These are phyloP conservation scores for Edaphochlamys debaryana DNA, from an alignment of 139 green algal genomes.

Conservation along the genomic window DNA sequence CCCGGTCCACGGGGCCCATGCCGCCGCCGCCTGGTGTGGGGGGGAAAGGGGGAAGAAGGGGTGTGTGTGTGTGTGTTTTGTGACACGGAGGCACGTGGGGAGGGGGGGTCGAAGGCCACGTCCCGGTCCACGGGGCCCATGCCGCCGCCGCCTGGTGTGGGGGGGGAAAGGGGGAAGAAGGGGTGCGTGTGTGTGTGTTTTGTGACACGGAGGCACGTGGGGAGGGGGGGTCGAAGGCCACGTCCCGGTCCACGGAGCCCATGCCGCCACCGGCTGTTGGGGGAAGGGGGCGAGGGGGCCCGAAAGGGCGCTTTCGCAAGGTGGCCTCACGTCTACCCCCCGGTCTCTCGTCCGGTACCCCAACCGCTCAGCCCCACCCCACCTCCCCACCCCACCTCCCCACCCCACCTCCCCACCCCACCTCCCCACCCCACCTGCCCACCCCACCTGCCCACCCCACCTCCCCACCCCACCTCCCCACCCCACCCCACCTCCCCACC, in stretches of 20 bases:
- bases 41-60: not conserved
- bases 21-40: conserved; percentile 14
- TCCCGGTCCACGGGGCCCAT: conserved; percentile 15
- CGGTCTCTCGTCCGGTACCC: too few relatives aligned
- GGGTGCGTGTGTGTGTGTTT: too few relatives aligned
- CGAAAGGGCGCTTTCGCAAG: too few relatives aligned
- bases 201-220: too few relatives aligned
- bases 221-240: too few relatives aligned
- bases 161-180: not conserved
- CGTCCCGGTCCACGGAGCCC: conserved; percentile 18
- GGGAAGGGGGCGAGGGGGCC: not conserved
- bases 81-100: too few relatives aligned
- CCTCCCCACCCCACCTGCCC: not conserved
- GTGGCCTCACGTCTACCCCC: too few relatives aligned
- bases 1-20: conserved; percentile 8
- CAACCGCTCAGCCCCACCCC: too few relatives aligned
- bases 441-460: not conserved
- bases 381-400: too few relatives aligned
- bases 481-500: not conserved
- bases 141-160: conserved; percentile 16
- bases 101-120: conserved; percentile 9
- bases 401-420: not conserved
- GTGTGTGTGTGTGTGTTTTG: too few relatives aligned
- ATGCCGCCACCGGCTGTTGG: too few relatives aligned
- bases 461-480: not conserved